Conservation (phyloP, 495 filamentous ascomycete species). For the Daldinia caldariorum region DNA sequence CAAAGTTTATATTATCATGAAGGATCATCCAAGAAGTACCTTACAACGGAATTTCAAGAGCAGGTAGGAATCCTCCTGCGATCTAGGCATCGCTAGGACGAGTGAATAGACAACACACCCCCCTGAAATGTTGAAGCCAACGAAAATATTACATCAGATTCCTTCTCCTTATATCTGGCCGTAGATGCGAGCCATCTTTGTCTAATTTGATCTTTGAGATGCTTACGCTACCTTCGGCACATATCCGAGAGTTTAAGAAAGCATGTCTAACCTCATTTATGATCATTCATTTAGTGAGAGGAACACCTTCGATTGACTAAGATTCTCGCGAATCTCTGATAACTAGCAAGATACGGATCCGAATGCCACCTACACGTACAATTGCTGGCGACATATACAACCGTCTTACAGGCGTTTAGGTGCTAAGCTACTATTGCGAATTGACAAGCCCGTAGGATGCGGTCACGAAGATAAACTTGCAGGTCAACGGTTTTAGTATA, state of each 20-base stretch:
- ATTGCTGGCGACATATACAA: too few relatives aligned
- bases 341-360: background rate
- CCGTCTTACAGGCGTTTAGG: too few relatives aligned
- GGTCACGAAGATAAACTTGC: background rate
- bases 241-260: background rate
- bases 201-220: background rate
- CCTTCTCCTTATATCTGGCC: background rate
- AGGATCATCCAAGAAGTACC: background rate
- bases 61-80: too few relatives aligned
- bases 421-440: too few relatives aligned
- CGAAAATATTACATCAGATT: background rate
- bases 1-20: too few relatives aligned
- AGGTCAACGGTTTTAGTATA: background rate
- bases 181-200: background rate
- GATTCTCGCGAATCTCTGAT: background rate
- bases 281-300: background rate
- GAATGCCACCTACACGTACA: too few relatives aligned
- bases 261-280: background rate
- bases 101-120: background rate
- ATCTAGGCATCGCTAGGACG: background rate
- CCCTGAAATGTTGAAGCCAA: background rate
- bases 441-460: background rate
- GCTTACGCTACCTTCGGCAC: background rate
- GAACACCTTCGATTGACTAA: background rate
- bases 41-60: too few relatives aligned